phyloP scores from a whole-genome alignment of 2,329 filamentous ascomycete species.

The Aspergillus piperis region DNA sequence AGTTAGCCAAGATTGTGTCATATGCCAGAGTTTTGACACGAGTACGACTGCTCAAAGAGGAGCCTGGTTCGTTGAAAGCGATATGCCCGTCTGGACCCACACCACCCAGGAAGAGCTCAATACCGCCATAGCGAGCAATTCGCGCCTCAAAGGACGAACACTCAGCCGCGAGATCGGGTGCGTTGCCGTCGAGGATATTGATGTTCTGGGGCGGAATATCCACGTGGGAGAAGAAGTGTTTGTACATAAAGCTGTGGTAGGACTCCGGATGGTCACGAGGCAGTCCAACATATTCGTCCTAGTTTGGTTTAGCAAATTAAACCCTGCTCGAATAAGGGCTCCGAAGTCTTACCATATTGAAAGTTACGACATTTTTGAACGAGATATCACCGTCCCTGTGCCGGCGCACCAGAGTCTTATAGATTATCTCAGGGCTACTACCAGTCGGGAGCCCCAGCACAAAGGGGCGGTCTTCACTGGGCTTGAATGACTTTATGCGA shows the following conservation, averaged over 20 bases:
- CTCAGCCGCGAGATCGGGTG: constrained; percentile 71
- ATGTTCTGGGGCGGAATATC: constrained; percentile 80
- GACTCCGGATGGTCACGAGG: constrained; percentile 80
- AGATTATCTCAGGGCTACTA: constrained; percentile 76
- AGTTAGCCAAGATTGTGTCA: constrained; percentile 84
- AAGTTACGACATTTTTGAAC: constrained; percentile 85
- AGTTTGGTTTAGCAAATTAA: constrained; percentile 16
- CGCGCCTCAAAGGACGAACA: constrained; percentile 77
- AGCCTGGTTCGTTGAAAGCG: constrained; percentile 87
- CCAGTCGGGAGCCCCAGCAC: constrained; percentile 82
- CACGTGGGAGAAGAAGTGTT: constrained; percentile 83
- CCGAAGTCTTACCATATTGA: constrained; percentile 73
- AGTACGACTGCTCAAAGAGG: constrained; percentile 73
- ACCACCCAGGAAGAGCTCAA: constrained; percentile 82
- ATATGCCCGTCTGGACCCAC: constrained; percentile 87
- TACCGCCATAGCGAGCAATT: constrained; percentile 73
- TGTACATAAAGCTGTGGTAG: constrained; percentile 93
- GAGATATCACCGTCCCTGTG: constrained; percentile 62
- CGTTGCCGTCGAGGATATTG: constrained; percentile 81
- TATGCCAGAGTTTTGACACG: constrained; percentile 85
- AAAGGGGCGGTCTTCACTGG: constrained; percentile 72
- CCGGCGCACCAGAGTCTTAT: constrained; percentile 68
- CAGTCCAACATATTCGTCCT: constrained; percentile 86
- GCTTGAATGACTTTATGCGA: constrained; percentile 75
- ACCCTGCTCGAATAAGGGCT: background rate